Percentiles rank a stretch among this genome's conserved stretches.
Conservation (phyloP, 345 rosid genomes). For the Toxicodendron radicans region DNA sequence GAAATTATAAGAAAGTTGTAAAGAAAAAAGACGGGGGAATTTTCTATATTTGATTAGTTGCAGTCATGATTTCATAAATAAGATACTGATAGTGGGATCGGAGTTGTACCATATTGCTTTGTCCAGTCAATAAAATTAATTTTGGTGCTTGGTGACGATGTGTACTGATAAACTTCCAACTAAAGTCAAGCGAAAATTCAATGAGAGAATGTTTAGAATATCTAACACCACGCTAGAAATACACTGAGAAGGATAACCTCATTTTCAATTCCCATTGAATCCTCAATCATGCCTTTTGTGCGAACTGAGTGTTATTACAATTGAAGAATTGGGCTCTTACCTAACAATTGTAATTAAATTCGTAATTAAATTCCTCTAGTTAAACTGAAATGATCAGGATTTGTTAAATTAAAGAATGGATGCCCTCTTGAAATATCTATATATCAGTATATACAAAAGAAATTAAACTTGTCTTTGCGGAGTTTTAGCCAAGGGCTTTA, state of each 20-base stretch:
- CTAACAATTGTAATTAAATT: no score
- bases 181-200: neutral
- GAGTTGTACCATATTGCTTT: slow-evolving; percentile 22
- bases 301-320: neutral
- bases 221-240: neutral
- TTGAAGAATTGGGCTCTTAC: no score
- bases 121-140: slow-evolving; percentile 14
- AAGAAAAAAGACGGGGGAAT: neutral
- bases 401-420: no score
- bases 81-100: slow-evolving; percentile 21
- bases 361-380: no score
- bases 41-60: neutral
- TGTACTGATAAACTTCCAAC: neutral
- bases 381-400: no score
- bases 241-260: neutral
- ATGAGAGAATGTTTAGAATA: neutral
- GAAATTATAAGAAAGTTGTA: neutral
- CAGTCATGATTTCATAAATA: neutral
- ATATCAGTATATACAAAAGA: no score
- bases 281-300: neutral
- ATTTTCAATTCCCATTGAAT: slow-evolving; percentile 11
- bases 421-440: no score
- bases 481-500: no score
- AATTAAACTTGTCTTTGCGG: no score
- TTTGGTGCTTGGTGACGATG: neutral